Percentiles rank a stretch among this genome's conserved stretches.
These are phyloP conservation scores for Colletotrichum musae DNA, from an alignment of 2,329 filamentous ascomycete species.

Conservation along the genomic window DNA sequence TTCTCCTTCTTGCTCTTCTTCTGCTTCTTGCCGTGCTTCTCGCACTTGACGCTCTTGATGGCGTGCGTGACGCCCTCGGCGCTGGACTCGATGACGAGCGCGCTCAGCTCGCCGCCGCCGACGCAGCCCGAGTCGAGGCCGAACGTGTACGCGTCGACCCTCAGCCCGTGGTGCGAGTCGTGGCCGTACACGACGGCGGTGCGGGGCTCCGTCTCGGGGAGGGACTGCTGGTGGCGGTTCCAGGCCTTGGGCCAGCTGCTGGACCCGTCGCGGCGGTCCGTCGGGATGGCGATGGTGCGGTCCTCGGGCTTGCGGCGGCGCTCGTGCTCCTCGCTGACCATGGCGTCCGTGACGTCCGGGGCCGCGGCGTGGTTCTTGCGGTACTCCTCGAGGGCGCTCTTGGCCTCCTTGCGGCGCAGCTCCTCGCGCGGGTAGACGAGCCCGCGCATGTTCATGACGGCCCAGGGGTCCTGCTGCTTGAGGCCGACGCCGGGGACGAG, in stretches of 20 bases:
- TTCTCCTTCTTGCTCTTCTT: constrained; percentile 39
- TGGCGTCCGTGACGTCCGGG: constrained; percentile 36
- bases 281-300: constrained; percentile 51
- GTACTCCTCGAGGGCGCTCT: constrained; percentile 39
- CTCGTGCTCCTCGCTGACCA: constrained; percentile 40
- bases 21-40: constrained; percentile 36
- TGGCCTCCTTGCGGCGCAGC: constrained; percentile 54
- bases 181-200: constrained; percentile 88
- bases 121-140: constrained; percentile 90
- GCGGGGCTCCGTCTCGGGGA: constrained; percentile 55
- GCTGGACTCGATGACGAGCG: constrained; percentile 77
- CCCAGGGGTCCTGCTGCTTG: constrained; percentile 80
- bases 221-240: constrained; percentile 64
- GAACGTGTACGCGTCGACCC: constrained; percentile 76
- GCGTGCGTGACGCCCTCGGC: constrained; percentile 52
- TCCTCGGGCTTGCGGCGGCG: constrained; percentile 44
- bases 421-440: constrained; percentile 70
- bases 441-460: constrained; percentile 93
- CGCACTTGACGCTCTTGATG: constrained; percentile 60
- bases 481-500: constrained; percentile 82
- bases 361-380: constrained; percentile 37
- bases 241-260: constrained; percentile 78
- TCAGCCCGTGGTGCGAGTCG: constrained; percentile 80
- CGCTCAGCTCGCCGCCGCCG: constrained; percentile 81
- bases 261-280: constrained; percentile 63